A percentile compares a stretch with the other conserved stretches of the same genome.
Conservation (phyloP, 2,329 filamentous ascomycete species). For the Drechslera avenae region DNA sequence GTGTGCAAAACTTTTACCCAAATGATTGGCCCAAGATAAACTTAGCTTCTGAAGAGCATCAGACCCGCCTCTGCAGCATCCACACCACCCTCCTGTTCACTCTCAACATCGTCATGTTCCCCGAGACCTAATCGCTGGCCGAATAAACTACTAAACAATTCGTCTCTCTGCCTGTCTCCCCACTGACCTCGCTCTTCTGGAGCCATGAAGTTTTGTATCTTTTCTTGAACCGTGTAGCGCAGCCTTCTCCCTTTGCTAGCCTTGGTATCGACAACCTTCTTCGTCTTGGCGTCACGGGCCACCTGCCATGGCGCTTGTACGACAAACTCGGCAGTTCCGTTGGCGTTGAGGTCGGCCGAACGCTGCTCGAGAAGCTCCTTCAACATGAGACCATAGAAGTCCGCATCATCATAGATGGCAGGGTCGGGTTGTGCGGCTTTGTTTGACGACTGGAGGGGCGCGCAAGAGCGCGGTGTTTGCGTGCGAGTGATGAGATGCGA, state of each 20-base stretch:
- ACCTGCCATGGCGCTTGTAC: conserved; percentile 62
- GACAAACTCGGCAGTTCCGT: conserved; percentile 55
- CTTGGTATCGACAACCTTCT: conserved; percentile 86
- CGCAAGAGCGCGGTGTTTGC: conserved; percentile 74
- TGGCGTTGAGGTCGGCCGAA: conserved; percentile 63
- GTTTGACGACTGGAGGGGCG: conserved; percentile 66
- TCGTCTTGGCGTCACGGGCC: conserved; percentile 78
- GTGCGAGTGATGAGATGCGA: conserved; percentile 73
- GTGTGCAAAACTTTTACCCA: no score
- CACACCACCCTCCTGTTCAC: conserved; percentile 42
- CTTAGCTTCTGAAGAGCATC: conserved; percentile 47
- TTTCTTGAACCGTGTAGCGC: conserved; percentile 93
- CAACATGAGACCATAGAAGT: conserved; percentile 91
- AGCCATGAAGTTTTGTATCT: conserved; percentile 97
- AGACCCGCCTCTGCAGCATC: conserved; percentile 47
- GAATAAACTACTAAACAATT: conserved; percentile 58
- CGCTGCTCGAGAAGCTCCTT: conserved; percentile 93
- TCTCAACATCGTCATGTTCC: conserved; percentile 49
- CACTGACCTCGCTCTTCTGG: conserved; percentile 80
- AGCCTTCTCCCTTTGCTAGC: conserved; percentile 95
- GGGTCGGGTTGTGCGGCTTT: conserved; percentile 30
- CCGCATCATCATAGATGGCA: conserved; percentile 85
- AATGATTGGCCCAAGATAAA: not conserved
- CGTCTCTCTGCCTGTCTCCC: conserved; percentile 79
- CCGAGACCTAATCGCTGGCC: conserved; percentile 52